Conservation (phyloP, 2,329 filamentous ascomycete species). For the Diaporthe sp. region DNA sequence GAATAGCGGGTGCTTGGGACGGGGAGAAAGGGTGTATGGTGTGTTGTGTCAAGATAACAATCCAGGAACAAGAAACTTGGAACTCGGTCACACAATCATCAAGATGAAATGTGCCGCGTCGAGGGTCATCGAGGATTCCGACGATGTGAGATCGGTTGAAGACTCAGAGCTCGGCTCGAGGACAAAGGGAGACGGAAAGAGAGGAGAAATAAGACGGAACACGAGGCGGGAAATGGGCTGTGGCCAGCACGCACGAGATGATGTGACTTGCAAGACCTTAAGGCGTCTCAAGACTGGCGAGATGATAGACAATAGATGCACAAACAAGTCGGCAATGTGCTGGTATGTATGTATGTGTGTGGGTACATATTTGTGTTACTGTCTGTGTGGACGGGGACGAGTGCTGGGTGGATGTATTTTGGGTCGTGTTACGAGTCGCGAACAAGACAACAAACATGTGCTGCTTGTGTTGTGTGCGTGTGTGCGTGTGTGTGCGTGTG, state of each 20-base stretch:
- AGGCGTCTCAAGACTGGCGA: neutral
- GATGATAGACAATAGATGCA: neutral
- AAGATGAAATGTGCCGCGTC: slow-evolving; percentile 6
- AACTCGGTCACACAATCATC: slow-evolving; percentile 19
- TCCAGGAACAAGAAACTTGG: slow-evolving; percentile 19
- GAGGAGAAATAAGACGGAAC: neutral
- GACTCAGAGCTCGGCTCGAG: slow-evolving; percentile 17
- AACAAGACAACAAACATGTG: slow-evolving; percentile 6
- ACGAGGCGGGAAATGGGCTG: neutral
- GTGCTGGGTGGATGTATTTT: neutral
- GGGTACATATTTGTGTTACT: neutral
- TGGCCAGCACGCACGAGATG: neutral
- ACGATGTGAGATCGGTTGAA: neutral
- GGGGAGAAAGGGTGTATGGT: neutral
- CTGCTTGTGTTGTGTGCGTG: too few species aligned
- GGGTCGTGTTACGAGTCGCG: slow-evolving; percentile 19
- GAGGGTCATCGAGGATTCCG: neutral
- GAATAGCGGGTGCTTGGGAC: neutral
- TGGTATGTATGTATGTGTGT: neutral
- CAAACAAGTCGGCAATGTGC: slow-evolving; percentile 17
- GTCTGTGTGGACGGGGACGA: neutral
- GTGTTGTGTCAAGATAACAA: slow-evolving; percentile 12
- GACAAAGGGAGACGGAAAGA: neutral
- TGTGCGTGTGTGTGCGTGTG: neutral
- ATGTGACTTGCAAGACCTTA: neutral